Percentiles rank a stretch among this genome's conserved stretches.
Evolutionary conservation across 768 basidiomycete species (phyloP).

Genomic region (Dentipellis sp.): DNA sequence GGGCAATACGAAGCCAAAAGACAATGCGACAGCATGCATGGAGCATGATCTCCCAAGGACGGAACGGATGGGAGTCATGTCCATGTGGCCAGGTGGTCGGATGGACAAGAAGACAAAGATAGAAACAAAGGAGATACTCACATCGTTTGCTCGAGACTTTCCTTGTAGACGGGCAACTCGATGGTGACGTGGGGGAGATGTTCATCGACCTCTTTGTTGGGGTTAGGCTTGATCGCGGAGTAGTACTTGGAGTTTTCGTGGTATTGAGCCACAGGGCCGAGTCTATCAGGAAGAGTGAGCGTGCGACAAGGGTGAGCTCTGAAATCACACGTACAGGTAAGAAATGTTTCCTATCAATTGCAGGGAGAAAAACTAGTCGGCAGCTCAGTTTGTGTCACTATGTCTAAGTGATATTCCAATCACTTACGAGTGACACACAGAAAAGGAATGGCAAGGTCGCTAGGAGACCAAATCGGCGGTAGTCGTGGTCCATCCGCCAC

Average conservation of each 20-base stretch:
- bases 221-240: constrained; percentile 53
- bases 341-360: constrained; percentile 58
- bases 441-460: constrained; percentile 61
- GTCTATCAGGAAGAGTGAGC: constrained; percentile 23
- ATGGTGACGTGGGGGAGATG: constrained; percentile 68
- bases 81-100: background rate
- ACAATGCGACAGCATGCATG: background rate
- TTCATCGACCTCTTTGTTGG: constrained; percentile 54
- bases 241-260: constrained; percentile 82
- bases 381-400: background rate
- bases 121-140: constrained; percentile 28
- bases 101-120: background rate
- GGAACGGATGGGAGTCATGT: background rate
- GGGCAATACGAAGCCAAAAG: background rate
- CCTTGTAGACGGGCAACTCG: constrained; percentile 86
- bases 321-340: constrained; percentile 42
- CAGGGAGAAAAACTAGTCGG: constrained; percentile 57
- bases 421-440: constrained; percentile 64
- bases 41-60: background rate
- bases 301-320: constrained; percentile 2
- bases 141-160: constrained; percentile 76
- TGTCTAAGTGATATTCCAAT: background rate
- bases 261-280: constrained; percentile 81
- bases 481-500: constrained; percentile 55
- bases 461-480: constrained; percentile 56